Base-by-base conservation (phyloP, 2,329 filamentous ascomycete genomes). In the Calcarisporium arbuscula region DNA sequence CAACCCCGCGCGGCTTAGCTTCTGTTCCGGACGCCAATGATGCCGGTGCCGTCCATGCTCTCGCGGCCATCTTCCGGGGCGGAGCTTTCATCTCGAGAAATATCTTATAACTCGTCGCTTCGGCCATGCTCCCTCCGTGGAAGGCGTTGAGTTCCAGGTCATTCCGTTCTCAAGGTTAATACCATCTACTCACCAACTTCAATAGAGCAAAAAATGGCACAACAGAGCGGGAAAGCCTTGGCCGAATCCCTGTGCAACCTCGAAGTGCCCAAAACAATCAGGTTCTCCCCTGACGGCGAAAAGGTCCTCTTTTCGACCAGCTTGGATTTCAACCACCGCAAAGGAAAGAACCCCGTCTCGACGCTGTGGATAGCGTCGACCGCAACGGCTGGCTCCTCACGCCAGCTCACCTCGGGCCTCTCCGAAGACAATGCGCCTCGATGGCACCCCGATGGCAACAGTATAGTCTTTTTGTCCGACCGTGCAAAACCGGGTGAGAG, bases 401-500 rank as follows among this genome's bases (percentile, higher is more conserved):
- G 37, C 5, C 18, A 33, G 19, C 37, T 40, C 14, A 40, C 37
- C 4, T 33, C 33, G 11, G 37, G 37, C 15, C 10, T 19, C 6
- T 36, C 19, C 15, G 12, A 19, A 5, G 37, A 40, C 20, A 23
- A 4, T 9, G 17, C 3, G 9, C 37, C 37, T 6, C 2, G 8
- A 5, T 40, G 33, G 37, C 37, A 40, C 17, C 57, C 58, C 2
- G 46, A 57, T 42, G 58, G 57, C 8, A 54, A 48, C 25, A 46
- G 34, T 17, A 56, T 64, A 23, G 55, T 55, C 4, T 62, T 47
- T 33, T 23, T 55, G 2, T 50, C 49, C 15, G 45, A 57, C 8
- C 55, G 58, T 26, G 47, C 54, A 36, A 60, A 59, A 22, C 43
- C 47, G 3, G 41, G 48, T 4, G 55, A 56, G 17, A 40, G 51